phyloP scores from a whole-genome alignment of 2,329 filamentous ascomycete genomes.

The Chaetomium olivaceum region DNA sequence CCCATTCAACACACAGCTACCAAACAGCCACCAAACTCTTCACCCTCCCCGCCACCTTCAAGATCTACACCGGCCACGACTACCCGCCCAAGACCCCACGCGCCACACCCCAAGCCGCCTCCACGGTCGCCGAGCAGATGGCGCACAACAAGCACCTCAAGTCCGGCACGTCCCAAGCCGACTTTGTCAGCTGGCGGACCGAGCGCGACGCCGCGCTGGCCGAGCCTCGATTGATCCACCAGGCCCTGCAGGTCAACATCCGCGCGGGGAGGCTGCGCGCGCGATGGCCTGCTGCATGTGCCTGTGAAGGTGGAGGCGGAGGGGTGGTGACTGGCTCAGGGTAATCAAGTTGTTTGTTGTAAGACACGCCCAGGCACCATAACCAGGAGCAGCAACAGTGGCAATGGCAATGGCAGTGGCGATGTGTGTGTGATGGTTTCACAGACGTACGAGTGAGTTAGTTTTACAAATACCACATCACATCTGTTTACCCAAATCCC shows the following conservation, averaged over 20 bases:
- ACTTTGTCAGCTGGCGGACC: constrained; percentile 47
- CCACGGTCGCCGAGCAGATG: constrained; percentile 50
- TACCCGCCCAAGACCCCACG: constrained; percentile 46
- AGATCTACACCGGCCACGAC: constrained; percentile 58
- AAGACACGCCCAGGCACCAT: not conserved
- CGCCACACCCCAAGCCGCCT: constrained; percentile 39
- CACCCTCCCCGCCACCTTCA: constrained; percentile 44
- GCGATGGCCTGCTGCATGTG: constrained; percentile 26
- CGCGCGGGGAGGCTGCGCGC: constrained; percentile 49
- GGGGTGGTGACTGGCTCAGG: not conserved
- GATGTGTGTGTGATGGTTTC: not conserved
- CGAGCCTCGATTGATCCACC: constrained; percentile 51
- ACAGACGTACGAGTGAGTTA: not conserved
- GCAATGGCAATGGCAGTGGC: too few species aligned
- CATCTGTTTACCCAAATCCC: not conserved
- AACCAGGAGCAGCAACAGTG: too few species aligned
- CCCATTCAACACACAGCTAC: too few species aligned
- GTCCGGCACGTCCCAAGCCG: constrained; percentile 42
- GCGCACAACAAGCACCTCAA: constrained; percentile 51
- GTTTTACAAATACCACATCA: not conserved
- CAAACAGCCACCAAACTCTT: constrained; percentile 47
- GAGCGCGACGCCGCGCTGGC: constrained; percentile 47
- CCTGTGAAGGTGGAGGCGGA: constrained; percentile 20
- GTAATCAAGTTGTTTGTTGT: not conserved
- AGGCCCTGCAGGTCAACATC: constrained; percentile 55